Base-by-base conservation (phyloP, 441 rosid species). In the Manihot esculenta region DNA sequence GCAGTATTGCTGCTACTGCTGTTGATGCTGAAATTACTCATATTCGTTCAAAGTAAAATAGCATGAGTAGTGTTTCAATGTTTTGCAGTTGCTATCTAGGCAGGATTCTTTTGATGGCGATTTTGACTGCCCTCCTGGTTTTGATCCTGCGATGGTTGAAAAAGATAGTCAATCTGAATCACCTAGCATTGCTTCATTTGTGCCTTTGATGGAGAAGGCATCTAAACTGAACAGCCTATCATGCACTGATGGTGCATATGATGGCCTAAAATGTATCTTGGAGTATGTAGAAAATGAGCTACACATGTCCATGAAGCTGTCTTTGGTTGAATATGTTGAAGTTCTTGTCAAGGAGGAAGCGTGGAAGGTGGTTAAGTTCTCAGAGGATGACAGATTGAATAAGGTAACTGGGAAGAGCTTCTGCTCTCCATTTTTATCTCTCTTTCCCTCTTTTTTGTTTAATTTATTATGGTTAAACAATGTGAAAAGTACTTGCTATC, bases 201-300 rank as follows among this genome's bases (percentile, higher is more conserved):
- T 61, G 38, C 30, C 45, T n/a, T 66, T 53, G 48, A 80, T 54
- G 66, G 82, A 74, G 73, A 65, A 57, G 35, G 57, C 79, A 64
- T 65, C 66, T 61, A 75, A 81, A 71, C 79, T 64, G 80, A 78
- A 64, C 51, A 64, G 47, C 64, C 49, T 45, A 68, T 66, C 72
- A 33, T 51, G 44, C 73, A 68, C 24, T 60, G 76, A 73, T 67
- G 62, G 51, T 73, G 71, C 72, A 26, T 53, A 62, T 69, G 76
- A 76, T 66, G 72, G 69, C 59, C 50, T 81, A 47, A 73, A 83
- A 49, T 68, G 82, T 79, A 81, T 91, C 54, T 62, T 82, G 56
- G 86, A 82, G 80, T 75, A 73, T 81, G 86, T 91, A 45, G 88
- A 80, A 80, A 77, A 78, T 51, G 93, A 91, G 81, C 89, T 96